Evolutionary conservation across 2,329 filamentous ascomycete genomes (phyloP).

Genomic region (Akanthomyces dipterigenus): DNA sequence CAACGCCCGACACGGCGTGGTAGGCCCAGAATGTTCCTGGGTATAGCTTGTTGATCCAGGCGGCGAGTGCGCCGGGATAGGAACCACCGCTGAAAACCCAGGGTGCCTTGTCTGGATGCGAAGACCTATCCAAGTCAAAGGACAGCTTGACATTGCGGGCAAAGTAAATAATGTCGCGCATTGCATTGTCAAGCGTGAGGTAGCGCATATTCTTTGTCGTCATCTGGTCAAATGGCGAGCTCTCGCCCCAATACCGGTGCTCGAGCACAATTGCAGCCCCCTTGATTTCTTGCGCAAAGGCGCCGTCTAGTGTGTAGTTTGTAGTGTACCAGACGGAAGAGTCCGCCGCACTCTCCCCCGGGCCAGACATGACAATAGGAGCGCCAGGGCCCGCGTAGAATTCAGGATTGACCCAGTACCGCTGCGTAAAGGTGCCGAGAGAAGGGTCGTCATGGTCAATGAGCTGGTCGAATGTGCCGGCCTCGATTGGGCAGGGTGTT

Average conservation of each 20-base stretch:
- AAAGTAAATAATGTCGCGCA: slow-evolving; percentile 73
- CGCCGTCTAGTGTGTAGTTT: slow-evolving; percentile 61
- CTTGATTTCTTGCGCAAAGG: slow-evolving; percentile 58
- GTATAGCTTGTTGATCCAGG: slow-evolving; percentile 65
- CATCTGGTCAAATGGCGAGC: slow-evolving; percentile 59
- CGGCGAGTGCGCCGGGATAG: slow-evolving; percentile 70
- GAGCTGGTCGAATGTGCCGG: slow-evolving; percentile 41
- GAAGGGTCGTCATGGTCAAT: slow-evolving; percentile 51
- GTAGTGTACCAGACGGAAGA: slow-evolving; percentile 59
- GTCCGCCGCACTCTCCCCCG: slow-evolving; percentile 57
- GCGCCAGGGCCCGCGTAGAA: slow-evolving; percentile 70
- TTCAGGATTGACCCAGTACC: slow-evolving; percentile 74
- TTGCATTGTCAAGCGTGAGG: slow-evolving; percentile 68
- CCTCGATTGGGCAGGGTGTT: not conserved
- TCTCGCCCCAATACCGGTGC: slow-evolving; percentile 76
- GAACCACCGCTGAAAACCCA: slow-evolving; percentile 75
- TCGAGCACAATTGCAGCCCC: slow-evolving; percentile 75
- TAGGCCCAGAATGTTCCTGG: slow-evolving; percentile 70
- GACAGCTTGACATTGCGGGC: slow-evolving; percentile 62
- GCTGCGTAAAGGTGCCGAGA: slow-evolving; percentile 56
- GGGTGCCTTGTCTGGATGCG: slow-evolving; percentile 57
- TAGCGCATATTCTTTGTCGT: slow-evolving; percentile 63
- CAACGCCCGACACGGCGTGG: slow-evolving; percentile 71
- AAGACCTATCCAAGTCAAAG: slow-evolving; percentile 55
- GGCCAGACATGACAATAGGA: slow-evolving; percentile 62